Conservation (phyloP, 148 eudicot genomes). For the Rhododendron henanense region DNA sequence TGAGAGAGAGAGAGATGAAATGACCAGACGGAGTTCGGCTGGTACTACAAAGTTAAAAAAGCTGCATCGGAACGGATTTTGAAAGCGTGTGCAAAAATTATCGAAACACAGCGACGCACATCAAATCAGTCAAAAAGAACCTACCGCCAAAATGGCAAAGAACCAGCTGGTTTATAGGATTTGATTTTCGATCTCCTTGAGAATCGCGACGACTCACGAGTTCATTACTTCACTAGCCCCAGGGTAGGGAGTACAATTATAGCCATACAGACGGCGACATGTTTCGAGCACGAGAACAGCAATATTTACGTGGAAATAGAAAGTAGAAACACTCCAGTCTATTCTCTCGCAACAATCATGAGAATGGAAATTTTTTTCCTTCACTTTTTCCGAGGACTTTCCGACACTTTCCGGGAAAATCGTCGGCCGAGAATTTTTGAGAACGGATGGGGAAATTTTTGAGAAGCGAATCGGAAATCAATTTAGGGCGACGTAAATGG, state of each 20-base stretch:
- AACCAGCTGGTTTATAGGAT: neutral
- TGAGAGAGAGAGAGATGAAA: neutral
- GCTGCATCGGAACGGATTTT: neutral
- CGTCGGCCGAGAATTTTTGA: neutral
- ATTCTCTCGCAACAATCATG: neutral
- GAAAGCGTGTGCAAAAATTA: no score
- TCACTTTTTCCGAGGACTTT: neutral
- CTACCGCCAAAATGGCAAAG: slow-evolving; percentile 14
- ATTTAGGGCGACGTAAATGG: neutral
- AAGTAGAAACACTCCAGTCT: neutral
- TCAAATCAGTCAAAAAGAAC: slow-evolving; percentile 16
- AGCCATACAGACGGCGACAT: neutral
- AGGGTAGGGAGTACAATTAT: neutral
- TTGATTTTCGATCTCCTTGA: neutral
- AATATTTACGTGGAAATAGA: neutral
- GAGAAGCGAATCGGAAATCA: neutral
- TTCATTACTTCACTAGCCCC: neutral
- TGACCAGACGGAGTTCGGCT: slow-evolving; percentile 3
- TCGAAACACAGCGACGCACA: neutral
- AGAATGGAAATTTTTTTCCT: neutral
- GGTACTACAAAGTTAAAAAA: neutral
- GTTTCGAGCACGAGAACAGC: neutral
- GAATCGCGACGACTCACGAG: neutral
- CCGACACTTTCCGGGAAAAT: slow-evolving; percentile 1
- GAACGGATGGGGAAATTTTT: neutral